phyloP scores from a whole-genome alignment of 2,329 filamentous ascomycete genomes.

The Huntiella moniliformis region DNA sequence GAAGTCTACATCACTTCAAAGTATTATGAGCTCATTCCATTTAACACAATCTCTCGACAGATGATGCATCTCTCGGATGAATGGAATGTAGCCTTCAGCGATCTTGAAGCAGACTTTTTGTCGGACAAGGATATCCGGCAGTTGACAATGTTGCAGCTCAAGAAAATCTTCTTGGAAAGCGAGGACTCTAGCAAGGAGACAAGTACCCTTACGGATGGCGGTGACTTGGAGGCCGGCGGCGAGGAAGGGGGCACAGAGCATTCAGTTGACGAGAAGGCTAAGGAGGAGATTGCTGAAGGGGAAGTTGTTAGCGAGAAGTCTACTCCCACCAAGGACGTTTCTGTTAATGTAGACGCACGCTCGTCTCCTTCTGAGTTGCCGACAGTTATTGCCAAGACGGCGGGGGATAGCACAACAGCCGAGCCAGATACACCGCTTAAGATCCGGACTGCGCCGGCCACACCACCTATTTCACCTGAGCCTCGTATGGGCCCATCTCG shows the following conservation, averaged over 20 bases:
- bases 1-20: constrained; percentile 82
- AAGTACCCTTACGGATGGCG: constrained; percentile 44
- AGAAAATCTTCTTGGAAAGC: constrained; percentile 75
- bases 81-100: constrained; percentile 79
- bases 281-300: neutral
- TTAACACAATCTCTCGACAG: constrained; percentile 73
- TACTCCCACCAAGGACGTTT: no score
- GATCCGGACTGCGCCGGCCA: neutral
- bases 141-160: constrained; percentile 77
- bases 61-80: constrained; percentile 85
- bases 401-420: neutral
- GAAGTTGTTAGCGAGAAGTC: neutral
- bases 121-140: constrained; percentile 92
- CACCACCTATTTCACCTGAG: constrained; percentile 3
- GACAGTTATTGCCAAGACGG: neutral
- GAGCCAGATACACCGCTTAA: neutral
- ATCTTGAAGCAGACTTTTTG: constrained; percentile 85
- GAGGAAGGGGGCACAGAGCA: neutral
- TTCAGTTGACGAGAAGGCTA: neutral
- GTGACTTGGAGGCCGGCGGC: neutral
- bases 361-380: neutral
- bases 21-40: constrained; percentile 90
- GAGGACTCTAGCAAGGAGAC: constrained; percentile 60
- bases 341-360: no score
- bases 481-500: neutral